Conservation (phyloP, 345 rosid genomes). For the Tarenaya hassleriana region DNA sequence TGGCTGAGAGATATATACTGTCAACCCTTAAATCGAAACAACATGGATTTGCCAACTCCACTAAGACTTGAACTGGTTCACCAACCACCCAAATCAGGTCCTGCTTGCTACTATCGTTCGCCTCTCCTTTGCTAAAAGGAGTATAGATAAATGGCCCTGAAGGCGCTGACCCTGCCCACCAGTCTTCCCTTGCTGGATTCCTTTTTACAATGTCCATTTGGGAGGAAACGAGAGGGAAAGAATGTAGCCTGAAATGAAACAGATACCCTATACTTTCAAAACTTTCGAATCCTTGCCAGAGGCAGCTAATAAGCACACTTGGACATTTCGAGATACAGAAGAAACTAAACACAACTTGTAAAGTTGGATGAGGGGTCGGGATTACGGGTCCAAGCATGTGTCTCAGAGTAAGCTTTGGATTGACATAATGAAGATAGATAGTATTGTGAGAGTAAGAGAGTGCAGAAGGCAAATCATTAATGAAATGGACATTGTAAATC, state of each 20-base stretch:
- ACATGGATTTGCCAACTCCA: constrained; percentile 98
- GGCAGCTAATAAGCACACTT: constrained; percentile 21
- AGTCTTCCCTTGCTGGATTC: constrained; percentile 83
- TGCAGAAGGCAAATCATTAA: constrained; percentile 10
- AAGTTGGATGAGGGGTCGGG: constrained; percentile 4
- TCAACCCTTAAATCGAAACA: constrained; percentile 89
- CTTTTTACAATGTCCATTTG: constrained; percentile 82
- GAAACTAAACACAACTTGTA: constrained; percentile 10
- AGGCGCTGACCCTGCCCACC: constrained; percentile 98
- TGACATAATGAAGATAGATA: constrained; percentile 16
- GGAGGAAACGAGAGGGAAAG: constrained; percentile 80
- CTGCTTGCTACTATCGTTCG: constrained; percentile 68
- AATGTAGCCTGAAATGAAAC: constrained; percentile 52
- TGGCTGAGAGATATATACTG: constrained; percentile 84
- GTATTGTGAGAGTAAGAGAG: constrained; percentile 10
- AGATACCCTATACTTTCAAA: neutral
- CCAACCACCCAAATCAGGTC: constrained; percentile 92
- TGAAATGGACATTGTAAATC: constrained; percentile 9
- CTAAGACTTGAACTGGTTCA: constrained; percentile 94
- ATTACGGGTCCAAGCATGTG: constrained; percentile 5
- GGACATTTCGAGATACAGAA: constrained; percentile 16
- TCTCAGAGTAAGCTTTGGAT: constrained; percentile 1
- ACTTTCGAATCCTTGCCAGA: constrained; percentile 10
- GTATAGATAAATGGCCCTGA: constrained; percentile 98
- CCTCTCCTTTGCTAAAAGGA: constrained; percentile 91